Evolutionary conservation across 805 yeast genomes (phyloP).

Genomic region (Priceomyces carsonii): DNA sequence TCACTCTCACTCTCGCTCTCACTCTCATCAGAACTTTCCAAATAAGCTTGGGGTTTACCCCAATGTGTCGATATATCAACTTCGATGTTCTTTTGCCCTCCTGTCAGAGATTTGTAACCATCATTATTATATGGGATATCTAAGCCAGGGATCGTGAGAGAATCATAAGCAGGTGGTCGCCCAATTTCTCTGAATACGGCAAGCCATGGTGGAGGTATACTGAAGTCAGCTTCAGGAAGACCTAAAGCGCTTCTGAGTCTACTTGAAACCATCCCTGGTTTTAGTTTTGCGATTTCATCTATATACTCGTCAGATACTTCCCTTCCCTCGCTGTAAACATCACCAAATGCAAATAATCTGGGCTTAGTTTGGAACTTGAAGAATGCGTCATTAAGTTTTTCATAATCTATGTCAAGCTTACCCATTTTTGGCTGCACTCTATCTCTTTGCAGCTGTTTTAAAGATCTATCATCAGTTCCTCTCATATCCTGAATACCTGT

Average conservation of each 20-base stretch:
- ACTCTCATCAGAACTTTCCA: conserved; percentile 24
- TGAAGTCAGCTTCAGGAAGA: conserved; percentile 45
- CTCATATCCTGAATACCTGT: conserved; percentile 92
- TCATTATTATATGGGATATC: conserved; percentile 36
- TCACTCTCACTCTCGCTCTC: conserved; percentile 49
- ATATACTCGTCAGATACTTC: conserved; percentile 48
- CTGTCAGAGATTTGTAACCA: conserved; percentile 26
- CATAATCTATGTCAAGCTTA: conserved; percentile 80
- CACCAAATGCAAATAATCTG: conserved; percentile 66
- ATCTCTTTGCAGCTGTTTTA: conserved; percentile 77
- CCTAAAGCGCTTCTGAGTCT: conserved; percentile 71
- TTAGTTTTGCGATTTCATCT: conserved; percentile 34
- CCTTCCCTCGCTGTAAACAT: conserved; percentile 76
- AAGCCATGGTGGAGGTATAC: conserved; percentile 77
- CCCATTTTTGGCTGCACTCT: conserved; percentile 90
- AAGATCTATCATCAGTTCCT: conserved; percentile 57
- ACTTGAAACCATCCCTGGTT: conserved; percentile 70
- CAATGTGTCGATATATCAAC: conserved; percentile 22
- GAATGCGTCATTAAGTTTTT: conserved; percentile 79
- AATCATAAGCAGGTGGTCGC: conserved; percentile 80
- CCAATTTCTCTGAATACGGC: conserved; percentile 67
- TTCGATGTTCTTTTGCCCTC: conserved; percentile 12
- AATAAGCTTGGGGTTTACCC: conserved; percentile 36
- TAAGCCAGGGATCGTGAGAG: conserved; percentile 55
- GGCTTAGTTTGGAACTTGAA: conserved; percentile 82